phyloP scores from a whole-genome alignment of 257 asterid species.

The Solanum lignicaule region DNA sequence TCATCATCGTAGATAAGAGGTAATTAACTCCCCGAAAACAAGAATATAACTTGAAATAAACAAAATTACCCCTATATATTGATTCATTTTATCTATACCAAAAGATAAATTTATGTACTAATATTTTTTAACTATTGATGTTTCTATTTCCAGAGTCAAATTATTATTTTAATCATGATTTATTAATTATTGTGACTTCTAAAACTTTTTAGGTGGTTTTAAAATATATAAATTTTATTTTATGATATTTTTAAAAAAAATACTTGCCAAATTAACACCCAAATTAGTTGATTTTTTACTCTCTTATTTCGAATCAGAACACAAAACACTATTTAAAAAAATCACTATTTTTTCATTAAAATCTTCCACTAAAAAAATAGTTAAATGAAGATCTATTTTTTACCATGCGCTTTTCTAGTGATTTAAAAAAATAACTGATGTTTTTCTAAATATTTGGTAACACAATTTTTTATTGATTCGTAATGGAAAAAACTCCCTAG shows the following conservation, averaged over 20 bases:
- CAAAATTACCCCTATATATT: not conserved
- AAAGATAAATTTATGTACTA: not conserved
- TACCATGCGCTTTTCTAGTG: not conserved
- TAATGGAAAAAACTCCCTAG: not conserved
- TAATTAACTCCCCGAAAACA: not conserved
- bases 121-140: not conserved
- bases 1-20: slow-evolving; percentile 31
- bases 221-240: not conserved
- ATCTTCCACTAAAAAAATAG: not conserved
- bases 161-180: too few species aligned
- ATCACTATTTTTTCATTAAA: too few species aligned
- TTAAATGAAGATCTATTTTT: not conserved
- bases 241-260: accelerated
- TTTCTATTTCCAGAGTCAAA: too few species aligned
- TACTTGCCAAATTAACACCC: not conserved
- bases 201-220: not conserved
- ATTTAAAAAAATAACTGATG: too few species aligned
- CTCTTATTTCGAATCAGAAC: not conserved
- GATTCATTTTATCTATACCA: not conserved
- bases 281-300: not conserved
- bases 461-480: too few species aligned
- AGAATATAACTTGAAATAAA: not conserved
- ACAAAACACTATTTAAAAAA: not conserved
- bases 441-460: not conserved
- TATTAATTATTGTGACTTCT: not conserved